Evolutionary conservation across 345 rosid genomes (phyloP), one percentile per base, ranked within the genome.

Genomic region (Boechera divaricarpa): DNA sequence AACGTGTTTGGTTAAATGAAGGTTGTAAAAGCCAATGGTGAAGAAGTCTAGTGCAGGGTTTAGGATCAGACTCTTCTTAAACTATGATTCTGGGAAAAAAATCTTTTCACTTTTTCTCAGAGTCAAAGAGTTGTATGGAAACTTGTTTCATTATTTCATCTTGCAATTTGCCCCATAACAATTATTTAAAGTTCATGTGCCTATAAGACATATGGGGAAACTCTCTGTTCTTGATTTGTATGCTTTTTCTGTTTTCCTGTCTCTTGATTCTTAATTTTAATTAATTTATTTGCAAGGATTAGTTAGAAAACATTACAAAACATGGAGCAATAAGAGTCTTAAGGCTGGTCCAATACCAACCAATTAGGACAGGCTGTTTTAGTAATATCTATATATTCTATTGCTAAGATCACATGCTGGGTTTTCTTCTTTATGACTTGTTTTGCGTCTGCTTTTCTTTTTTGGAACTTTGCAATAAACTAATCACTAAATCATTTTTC

Each of bases 371-470:
- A 89, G 79, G 80, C 79, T 83, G 74, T 75, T 65, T 65, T 41
- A 57, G 55, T 65, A 15, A 39, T 28, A 53, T 38, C 18, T 10
- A 1, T 21, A 82, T 89, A 87, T 83, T 84, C 72, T 85, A 90
- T 81, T 88, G 42, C 81, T 77, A 53, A 70, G 77, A 74, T 85
- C 94, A 92, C 97, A 90, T 88, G 97, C 82, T 77, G 42, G 70
- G 80, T 72, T 82, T 67, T 84, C 73, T 58, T 72, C 77, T 77
- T 72, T 63, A 70, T 74, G 61, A 69, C 76, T 81, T 83, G 82
- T 83, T 83, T 85, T 49, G 77, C 73, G 73, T 70, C 79, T 82
- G 78, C 82, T 83, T 75, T 80, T 67, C 78, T 77, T 75, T 71
- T 69, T 63, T 47, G 76, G 76, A 80, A 36, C 44, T 76, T 36